Conservation (phyloP, 352 stramenopile species). For the Elongisporangium undulatum region DNA sequence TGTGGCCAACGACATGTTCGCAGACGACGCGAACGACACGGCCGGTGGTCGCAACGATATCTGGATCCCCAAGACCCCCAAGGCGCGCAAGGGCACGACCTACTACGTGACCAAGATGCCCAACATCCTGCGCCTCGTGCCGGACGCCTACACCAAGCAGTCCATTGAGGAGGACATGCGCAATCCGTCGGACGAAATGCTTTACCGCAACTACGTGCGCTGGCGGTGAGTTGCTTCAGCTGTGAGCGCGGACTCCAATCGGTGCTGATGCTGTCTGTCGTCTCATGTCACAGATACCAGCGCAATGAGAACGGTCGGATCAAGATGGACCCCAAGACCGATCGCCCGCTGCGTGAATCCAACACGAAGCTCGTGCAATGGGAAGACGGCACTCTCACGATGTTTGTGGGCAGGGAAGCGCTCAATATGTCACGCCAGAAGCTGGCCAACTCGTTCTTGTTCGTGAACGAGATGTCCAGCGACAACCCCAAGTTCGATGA, state of each 20-base stretch:
- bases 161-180: constrained; percentile 74
- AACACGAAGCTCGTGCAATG: constrained; percentile 86
- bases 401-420: constrained; percentile 83
- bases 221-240: constrained; percentile 41
- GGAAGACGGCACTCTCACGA: constrained; percentile 81
- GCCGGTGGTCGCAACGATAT: constrained; percentile 47
- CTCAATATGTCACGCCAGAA: constrained; percentile 81
- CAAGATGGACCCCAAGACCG: constrained; percentile 58
- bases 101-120: constrained; percentile 82
- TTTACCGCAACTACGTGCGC: constrained; percentile 86
- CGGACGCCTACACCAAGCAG: constrained; percentile 71
- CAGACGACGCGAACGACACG: constrained; percentile 33
- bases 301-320: constrained; percentile 56
- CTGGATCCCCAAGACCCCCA: constrained; percentile 76
- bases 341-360: constrained; percentile 54
- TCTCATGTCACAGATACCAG: constrained; percentile 25
- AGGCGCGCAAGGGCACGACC: constrained; percentile 48
- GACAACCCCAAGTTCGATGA: constrained; percentile 63
- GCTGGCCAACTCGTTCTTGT: constrained; percentile 85
- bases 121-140: constrained; percentile 81
- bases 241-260: neutral
- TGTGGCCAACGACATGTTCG: constrained; percentile 30
- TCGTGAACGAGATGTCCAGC: constrained; percentile 72
- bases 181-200: constrained; percentile 78
- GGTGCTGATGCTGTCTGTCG: neutral